Evolutionary conservation across 1,284 basidiomycete species (phyloP).

Genomic region (Erythrobasidium hasegawianum): DNA sequence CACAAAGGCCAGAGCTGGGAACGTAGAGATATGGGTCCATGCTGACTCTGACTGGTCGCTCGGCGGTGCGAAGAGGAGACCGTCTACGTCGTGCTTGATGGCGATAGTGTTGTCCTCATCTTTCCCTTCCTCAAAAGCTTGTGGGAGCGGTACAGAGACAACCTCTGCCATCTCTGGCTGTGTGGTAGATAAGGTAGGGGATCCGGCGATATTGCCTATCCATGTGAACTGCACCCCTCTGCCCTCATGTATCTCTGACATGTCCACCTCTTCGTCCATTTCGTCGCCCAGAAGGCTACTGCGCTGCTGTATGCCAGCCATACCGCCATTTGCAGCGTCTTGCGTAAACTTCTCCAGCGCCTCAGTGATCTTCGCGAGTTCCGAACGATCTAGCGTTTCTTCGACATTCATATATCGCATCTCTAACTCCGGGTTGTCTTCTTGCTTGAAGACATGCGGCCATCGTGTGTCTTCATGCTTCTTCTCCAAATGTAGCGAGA

Average conservation of each 20-base stretch:
- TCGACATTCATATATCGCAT: conserved; percentile 63
- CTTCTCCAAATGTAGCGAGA: conserved; percentile 82
- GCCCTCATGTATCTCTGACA: conserved; percentile 56
- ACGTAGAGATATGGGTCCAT: conserved; percentile 77
- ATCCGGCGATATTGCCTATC: conserved; percentile 51
- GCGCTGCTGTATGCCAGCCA: conserved; percentile 61
- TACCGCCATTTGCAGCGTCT: conserved; percentile 54
- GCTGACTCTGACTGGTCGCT: conserved; percentile 36
- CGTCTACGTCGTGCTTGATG: conserved; percentile 77
- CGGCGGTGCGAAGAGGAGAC: conserved; percentile 60
- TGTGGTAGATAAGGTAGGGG: conserved; percentile 25
- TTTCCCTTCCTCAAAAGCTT: background rate
- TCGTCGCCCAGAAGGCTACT: conserved; percentile 70
- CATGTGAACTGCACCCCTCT: conserved; percentile 60
- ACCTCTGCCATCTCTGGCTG: conserved; percentile 35
- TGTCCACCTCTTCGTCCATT: conserved; percentile 76
- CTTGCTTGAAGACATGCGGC: conserved; percentile 69
- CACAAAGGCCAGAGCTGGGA: conserved; percentile 85
- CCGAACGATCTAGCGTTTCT: conserved; percentile 81
- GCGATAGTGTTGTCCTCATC: conserved; percentile 54
- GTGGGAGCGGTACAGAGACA: conserved; percentile 15
- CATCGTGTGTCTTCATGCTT: conserved; percentile 72
- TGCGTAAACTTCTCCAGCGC: conserved; percentile 77
- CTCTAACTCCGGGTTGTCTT: conserved; percentile 41
- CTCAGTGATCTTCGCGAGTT: conserved; percentile 72